A percentile compares a stretch with the other conserved stretches of the same genome.
These are phyloP conservation scores for Leccinellum rugosiceps DNA, from an alignment of 768 basidiomycete species.

Conservation along the genomic window DNA sequence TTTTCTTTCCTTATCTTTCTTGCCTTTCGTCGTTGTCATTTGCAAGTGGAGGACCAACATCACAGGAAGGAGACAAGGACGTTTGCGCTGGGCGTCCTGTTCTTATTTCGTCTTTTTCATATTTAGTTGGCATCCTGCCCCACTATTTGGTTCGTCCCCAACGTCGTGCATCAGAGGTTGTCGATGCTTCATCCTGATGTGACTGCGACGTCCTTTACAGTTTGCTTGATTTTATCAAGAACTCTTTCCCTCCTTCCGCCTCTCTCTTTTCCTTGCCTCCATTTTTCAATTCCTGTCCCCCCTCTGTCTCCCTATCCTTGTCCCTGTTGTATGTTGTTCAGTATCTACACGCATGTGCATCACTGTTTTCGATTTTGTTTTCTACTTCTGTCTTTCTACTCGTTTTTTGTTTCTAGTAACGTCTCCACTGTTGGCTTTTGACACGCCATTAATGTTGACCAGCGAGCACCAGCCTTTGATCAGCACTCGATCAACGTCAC, in stretches of 20 bases:
- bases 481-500: too few species aligned
- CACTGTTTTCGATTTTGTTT: not conserved
- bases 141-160: not conserved
- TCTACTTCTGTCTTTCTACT: not conserved
- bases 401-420: not conserved
- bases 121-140: not conserved
- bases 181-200: not conserved
- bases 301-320: not conserved
- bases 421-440: too few species aligned
- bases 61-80: not conserved
- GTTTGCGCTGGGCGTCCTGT: not conserved
- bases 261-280: not conserved
- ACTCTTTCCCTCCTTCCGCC: not conserved
- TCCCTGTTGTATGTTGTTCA: slow-evolving; percentile 16
- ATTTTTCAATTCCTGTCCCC: not conserved
- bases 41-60: not conserved
- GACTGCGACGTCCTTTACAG: not conserved
- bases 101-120: not conserved
- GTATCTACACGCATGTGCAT: slow-evolving; percentile 4
- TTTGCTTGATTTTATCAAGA: slow-evolving; percentile 7
- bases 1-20: not conserved
- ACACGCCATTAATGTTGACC: too few species aligned
- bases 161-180: not conserved
- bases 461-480: too few species aligned
- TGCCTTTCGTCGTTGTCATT: not conserved